These are phyloP conservation scores for Didymella keratinophila DNA, from an alignment of 2,329 filamentous ascomycete species.

Conservation along the genomic window DNA sequence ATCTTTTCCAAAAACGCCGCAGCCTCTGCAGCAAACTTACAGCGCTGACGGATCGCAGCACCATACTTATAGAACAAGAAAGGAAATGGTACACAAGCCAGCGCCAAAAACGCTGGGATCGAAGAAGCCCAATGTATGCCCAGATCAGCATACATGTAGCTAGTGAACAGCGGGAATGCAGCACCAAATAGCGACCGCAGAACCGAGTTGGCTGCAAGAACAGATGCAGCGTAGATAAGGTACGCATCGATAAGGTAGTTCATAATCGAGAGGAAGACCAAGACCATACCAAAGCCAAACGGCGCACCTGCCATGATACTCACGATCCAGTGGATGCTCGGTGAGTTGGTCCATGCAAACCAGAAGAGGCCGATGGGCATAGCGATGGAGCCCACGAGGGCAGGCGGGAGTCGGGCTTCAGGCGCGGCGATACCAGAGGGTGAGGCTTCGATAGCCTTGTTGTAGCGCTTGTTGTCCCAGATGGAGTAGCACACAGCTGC, in stretches of 20 bases:
- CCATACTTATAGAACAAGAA: slow-evolving; percentile 78
- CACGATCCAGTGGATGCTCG: slow-evolving; percentile 62
- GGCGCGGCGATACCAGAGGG: slow-evolving; percentile 47
- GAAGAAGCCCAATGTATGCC: slow-evolving; percentile 59
- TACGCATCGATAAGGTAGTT: slow-evolving; percentile 73
- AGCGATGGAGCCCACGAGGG: slow-evolving; percentile 66
- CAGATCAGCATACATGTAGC: slow-evolving; percentile 54
- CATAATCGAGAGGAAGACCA: slow-evolving; percentile 56
- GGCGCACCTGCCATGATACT: slow-evolving; percentile 59
- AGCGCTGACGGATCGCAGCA: slow-evolving; percentile 64
- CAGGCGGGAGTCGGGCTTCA: slow-evolving; percentile 69
- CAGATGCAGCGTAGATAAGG: slow-evolving; percentile 44
- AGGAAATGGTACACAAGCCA: slow-evolving; percentile 61
- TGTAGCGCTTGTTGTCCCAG: slow-evolving; percentile 49
- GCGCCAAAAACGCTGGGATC: slow-evolving; percentile 57
- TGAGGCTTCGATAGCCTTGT: slow-evolving; percentile 32
- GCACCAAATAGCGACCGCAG: slow-evolving; percentile 57
- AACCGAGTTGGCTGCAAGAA: slow-evolving; percentile 53
- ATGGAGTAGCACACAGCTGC: slow-evolving; percentile 35
- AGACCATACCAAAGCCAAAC: slow-evolving; percentile 53
- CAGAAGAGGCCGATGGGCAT: slow-evolving; percentile 58
- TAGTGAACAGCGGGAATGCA: slow-evolving; percentile 58
- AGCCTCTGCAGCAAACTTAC: slow-evolving; percentile 72
- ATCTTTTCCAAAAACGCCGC: slow-evolving; percentile 62
- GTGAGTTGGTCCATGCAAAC: slow-evolving; percentile 52